Base-by-base conservation (phyloP, 148 eudicot species). In the Silene latifolia region DNA sequence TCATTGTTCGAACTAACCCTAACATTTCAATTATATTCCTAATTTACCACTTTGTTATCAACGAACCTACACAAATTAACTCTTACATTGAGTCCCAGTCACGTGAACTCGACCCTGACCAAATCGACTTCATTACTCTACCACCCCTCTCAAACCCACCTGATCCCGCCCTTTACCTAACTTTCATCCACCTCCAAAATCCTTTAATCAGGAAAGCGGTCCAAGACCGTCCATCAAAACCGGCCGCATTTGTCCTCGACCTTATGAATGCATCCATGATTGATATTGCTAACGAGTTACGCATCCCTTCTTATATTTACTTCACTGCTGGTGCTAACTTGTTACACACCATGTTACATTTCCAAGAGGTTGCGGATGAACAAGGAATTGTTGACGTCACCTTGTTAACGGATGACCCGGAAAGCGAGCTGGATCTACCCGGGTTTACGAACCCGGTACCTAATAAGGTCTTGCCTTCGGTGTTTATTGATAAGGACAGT, bases 1-100 rank as follows among this genome's bases (percentile, higher is more conserved):
- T 82, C 72, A 75, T 89, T 18, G 8, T 79, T 11, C 72, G 75
- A n/a, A 77, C 75, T 0, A 77, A 89, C 72, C 21, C 69, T 6
- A 67, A 69, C 4, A 73, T 87, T n/a, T 76, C 84, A 18, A 39
- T 87, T 63, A 77, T 83, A 29, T 19, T 87, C 75, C 80, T 87
- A 29, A 80, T 80, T 19, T 58, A 69, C 27, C 77, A 42, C 18
- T 21, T 42, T 17, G 23, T 65, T 21, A 20, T 4, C 81, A 3
- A 44, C 64, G 25, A 15, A 27, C 20, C 65, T 19, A 14, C 61
- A 42, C 67, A 76, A 21, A 56, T 77, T 67, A 42, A 62, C 4
- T 51, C 80, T 24, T 74, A 67, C 42, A 67, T 86, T 19, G 66
- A 80, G 25, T 63, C 78, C 53, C 80, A 63, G 4, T 79, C 74